Percentiles rank a stretch among this genome's conserved stretches.
phyloP scores from a whole-genome alignment of 345 rosid genomes.

The Melaleuca alternifolia region DNA sequence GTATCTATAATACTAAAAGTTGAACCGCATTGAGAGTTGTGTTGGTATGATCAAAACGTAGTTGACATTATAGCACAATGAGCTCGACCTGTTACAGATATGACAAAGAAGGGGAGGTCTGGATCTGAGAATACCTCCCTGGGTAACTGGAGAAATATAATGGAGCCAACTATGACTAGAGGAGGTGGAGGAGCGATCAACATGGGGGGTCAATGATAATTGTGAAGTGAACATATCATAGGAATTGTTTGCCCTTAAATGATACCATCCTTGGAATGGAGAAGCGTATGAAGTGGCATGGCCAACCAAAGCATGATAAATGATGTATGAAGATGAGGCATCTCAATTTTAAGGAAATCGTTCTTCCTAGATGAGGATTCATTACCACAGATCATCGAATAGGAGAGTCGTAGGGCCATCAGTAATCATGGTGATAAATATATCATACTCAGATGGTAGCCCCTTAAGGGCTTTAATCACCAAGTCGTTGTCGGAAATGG shows the following conservation, averaged over 20 bases:
- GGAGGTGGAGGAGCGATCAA: not conserved
- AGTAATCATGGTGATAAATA: not conserved
- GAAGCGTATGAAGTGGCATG: not conserved
- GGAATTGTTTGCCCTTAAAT: not conserved
- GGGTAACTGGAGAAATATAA: not conserved
- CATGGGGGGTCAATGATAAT: not conserved
- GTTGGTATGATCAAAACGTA: not conserved
- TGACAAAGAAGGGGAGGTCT: not conserved
- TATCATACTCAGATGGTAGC: not conserved
- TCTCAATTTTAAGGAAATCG: not conserved
- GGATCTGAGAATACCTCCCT: not conserved
- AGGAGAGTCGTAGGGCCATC: not conserved
- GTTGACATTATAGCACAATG: not conserved
- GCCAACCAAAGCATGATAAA: not conserved
- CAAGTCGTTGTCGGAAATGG: too few species aligned
- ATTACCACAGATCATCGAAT: not conserved
- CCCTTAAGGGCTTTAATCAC: too few species aligned
- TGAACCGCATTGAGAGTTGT: not conserved
- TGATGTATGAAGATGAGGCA: not conserved
- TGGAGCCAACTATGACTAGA: not conserved
- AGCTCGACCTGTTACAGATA: not conserved
- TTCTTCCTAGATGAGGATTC: not conserved
- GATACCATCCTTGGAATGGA: not conserved
- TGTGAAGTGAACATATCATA: not conserved
- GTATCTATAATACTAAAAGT: not conserved